Evolutionary conservation across 2,329 filamentous ascomycete genomes (phyloP), one percentile per base, ranked within the genome.

Genomic region (Phaeosphaeria sp.): DNA sequence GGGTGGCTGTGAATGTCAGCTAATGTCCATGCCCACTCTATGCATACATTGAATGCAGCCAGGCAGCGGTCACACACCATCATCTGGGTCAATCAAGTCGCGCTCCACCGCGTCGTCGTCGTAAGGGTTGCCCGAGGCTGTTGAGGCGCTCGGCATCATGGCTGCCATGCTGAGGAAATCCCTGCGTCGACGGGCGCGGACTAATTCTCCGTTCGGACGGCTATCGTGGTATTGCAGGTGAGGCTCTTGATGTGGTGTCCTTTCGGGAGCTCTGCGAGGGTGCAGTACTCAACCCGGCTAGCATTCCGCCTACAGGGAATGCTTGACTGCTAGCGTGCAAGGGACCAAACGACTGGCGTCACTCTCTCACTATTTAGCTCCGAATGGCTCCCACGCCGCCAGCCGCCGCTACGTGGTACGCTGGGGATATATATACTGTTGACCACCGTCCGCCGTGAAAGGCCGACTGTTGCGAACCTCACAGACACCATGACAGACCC

Each of bases 1-100:
- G 88, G 68, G 93, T 92, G 72, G 91, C 91, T 92, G 58, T 64
- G 58, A 46, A 59, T 47, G 60, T 64, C 60, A 61, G 55, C 51
- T 43, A 53, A 56, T 22, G 49, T 18, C 18, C 55, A 53, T 43
- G 4, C 3, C 3, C 20, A 43, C 40, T 43, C 49, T 48, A 45
- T n/a, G 47, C 30, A 40, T 52, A 43, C 33, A 46, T 36, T 42
- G 33, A 36, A 36, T 7, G 30, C 30, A 36, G 30, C 53, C 47
- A 60, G 59, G 57, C 62, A 60, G 48, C 56, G 60, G 56, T 51
- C 60, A 62, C 71, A 58, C 74, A 83, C 81, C 81, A 75, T 83
- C 82, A 68, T 84, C 82, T 20, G 82, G 81, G 67, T 84, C 82
- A 51, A 84, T 83, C 60, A 83, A 77, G 70, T 83, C 81, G 66